A percentile compares a stretch with the other conserved stretches of the same genome.
These are phyloP conservation scores for Jaenimonas drosophilae DNA, from an alignment of 208 protist genomes.

Conservation along the genomic window DNA sequence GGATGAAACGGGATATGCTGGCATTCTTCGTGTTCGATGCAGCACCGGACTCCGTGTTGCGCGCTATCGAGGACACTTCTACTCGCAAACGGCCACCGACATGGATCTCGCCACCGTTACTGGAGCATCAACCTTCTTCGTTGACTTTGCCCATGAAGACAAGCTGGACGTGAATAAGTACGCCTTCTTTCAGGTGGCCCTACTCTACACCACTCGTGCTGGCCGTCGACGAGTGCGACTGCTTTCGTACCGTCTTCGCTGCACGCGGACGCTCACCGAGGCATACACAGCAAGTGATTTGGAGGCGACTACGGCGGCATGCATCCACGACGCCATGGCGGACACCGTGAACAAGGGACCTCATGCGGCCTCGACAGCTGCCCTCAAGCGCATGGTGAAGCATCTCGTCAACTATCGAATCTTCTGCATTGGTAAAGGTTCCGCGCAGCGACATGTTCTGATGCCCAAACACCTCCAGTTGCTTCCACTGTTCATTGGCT, in stretches of 20 bases:
- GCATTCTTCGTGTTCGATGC: conserved; percentile 86
- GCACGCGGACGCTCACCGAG: conserved; percentile 27
- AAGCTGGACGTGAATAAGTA: conserved; percentile 51
- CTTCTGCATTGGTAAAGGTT: conserved; percentile 28
- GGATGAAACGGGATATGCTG: conserved; percentile 84
- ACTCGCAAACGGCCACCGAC: conserved; percentile 69
- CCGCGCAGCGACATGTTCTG: no score
- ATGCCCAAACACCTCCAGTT: conserved; percentile 91
- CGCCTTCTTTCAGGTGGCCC: conserved; percentile 82
- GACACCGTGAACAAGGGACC: conserved; percentile 78
- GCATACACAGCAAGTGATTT: conserved; percentile 79
- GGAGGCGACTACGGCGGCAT: conserved; percentile 60
- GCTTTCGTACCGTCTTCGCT: conserved; percentile 58
- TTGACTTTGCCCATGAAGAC: conserved; percentile 88
- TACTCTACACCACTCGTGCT: conserved; percentile 89
- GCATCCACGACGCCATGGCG: conserved; percentile 36
- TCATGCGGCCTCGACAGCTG: conserved; percentile 28
- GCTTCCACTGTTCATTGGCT: conserved; percentile 82
- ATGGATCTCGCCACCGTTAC: conserved; percentile 84
- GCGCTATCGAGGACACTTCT: conserved; percentile 83
- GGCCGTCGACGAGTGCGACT: conserved; percentile 87
- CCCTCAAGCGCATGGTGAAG: conserved; percentile 45
- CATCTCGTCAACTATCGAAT: conserved; percentile 78
- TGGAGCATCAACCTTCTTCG: conserved; percentile 74
- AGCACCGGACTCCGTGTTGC: conserved; percentile 72